These are phyloP conservation scores for Neurospora cerealis DNA, from an alignment of 495 filamentous ascomycete species.

Conservation along the genomic window DNA sequence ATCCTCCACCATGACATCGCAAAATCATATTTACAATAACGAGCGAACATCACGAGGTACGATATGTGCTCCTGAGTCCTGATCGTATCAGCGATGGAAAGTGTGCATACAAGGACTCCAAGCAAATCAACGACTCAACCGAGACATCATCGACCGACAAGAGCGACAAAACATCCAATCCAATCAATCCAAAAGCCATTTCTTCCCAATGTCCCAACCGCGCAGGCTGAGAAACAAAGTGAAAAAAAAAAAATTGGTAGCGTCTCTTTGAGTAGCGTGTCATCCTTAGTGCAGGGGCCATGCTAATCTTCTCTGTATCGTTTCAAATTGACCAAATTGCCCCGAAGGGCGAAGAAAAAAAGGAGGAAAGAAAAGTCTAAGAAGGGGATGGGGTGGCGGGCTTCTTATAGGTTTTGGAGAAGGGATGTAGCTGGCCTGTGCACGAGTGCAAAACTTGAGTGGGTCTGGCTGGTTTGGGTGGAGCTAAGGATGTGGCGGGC, in stretches of 20 bases:
- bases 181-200: background rate
- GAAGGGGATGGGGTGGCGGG: background rate
- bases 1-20: background rate
- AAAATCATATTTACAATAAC: background rate
- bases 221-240: slow-evolving; percentile 17
- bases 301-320: slow-evolving; percentile 89
- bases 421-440: slow-evolving; percentile 8
- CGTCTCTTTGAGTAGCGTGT: slow-evolving; percentile 99
- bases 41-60: background rate
- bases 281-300: slow-evolving; percentile 99
- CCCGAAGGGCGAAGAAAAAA: slow-evolving; percentile 21
- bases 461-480: background rate
- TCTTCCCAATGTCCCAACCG: slow-evolving; percentile 19
- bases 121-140: background rate
- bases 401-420: slow-evolving; percentile 4
- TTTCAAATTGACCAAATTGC: slow-evolving; percentile 32
- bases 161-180: background rate
- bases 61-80: background rate
- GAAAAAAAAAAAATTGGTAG: slow-evolving; percentile 76
- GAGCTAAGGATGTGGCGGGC: background rate
- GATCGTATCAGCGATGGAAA: background rate
- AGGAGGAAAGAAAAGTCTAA: slow-evolving; percentile 13
- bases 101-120: background rate
- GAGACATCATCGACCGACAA: background rate
- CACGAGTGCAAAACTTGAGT: slow-evolving; percentile 8